phyloP scores from a whole-genome alignment of 2,329 filamentous ascomycete genomes.

The Drechslerella dactyloides region DNA sequence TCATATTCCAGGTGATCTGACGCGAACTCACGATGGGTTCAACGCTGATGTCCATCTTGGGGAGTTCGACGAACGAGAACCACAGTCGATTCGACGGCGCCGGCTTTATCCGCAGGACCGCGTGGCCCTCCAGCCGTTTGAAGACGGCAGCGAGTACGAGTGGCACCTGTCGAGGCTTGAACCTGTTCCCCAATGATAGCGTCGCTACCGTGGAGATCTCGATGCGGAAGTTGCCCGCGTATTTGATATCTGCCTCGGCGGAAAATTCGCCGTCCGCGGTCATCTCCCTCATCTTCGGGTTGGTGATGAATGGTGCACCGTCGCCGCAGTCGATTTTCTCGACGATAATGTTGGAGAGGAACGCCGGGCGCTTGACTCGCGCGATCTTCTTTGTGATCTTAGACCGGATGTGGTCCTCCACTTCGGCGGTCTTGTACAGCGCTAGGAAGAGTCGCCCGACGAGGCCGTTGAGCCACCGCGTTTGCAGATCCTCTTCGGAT shows the following conservation, averaged over 20 bases:
- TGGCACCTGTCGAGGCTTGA: conserved; percentile 89
- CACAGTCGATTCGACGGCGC: conserved; percentile 95
- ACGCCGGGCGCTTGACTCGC: conserved; percentile 86
- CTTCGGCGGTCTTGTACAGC: conserved; percentile 80
- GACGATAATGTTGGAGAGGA: conserved; percentile 83
- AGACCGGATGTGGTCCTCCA: conserved; percentile 77
- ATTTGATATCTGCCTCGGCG: conserved; percentile 84
- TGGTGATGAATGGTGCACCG: conserved; percentile 84
- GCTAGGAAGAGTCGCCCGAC: conserved; percentile 87
- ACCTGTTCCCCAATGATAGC: conserved; percentile 84
- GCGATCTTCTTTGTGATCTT: conserved; percentile 97
- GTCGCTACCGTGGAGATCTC: conserved; percentile 92
- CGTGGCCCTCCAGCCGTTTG: conserved; percentile 82
- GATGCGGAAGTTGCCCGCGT: conserved; percentile 85
- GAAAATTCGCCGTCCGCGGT: conserved; percentile 90
- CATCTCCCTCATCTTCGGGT: conserved; percentile 83
- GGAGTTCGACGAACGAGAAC: conserved; percentile 92
- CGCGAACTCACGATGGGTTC: conserved; percentile 94
- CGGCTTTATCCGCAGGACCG: conserved; percentile 86
- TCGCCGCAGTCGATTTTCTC: conserved; percentile 85
- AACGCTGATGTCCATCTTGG: conserved; percentile 90
- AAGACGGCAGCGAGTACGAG: conserved; percentile 84
- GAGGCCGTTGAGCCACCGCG: conserved; percentile 90
- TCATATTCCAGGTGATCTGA: conserved; percentile 92
- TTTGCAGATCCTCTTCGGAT: conserved; percentile 87